Base-by-base conservation (phyloP, 345 rosid genomes). In the Eucalyptus pauciflora region DNA sequence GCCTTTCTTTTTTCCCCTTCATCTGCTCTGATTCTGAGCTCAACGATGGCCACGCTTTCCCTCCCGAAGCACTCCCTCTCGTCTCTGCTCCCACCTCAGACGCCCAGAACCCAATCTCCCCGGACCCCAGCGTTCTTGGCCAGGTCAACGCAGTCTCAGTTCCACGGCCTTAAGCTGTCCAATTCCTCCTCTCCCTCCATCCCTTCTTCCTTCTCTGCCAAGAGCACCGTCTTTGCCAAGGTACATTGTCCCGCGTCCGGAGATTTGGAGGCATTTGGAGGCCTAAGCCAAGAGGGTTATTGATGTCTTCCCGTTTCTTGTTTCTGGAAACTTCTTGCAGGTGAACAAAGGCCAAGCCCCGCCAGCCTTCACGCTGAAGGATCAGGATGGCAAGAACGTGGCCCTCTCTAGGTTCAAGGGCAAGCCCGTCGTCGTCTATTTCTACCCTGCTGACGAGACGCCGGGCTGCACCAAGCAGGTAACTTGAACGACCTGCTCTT, bases 401-500 rank as follows among this genome's bases (percentile, higher is more conserved):
- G 95, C 91, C 92, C 96, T 97, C 31, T 91, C 95, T 54, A 93
- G 95, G 90, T 96, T 94, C 88, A 96, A 96, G 94, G 99, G 99
- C 89, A 97, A 96, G 96, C 99, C 99, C 58, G 97, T 96, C 86
- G 96, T 96, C 83, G 91, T 96, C 88, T 97, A 97, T 88, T 97
- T 97, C 93, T 96, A 97, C 94, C 99, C 99, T 86, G 99, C 99
- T 50, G 99, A 97, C 93, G 99, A 97, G 90, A 90, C 95, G 54
- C 99, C 99, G 81, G 95, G 99, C 54, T 97, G 99, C 94, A 96
- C 99, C 90, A 97, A 96, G 88, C 98, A 97, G 99, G 99, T 96
- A 49, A 41, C 85, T 37, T 76, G 85, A 76, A 76, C 85, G 4
- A 22, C 85, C 85, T 76, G 24, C 48, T 76, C 85, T 37, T 20